Evolutionary conservation across 345 rosid species (phyloP), one percentile per base, ranked within the genome.

Genomic region (Bretschneidera sinensis): DNA sequence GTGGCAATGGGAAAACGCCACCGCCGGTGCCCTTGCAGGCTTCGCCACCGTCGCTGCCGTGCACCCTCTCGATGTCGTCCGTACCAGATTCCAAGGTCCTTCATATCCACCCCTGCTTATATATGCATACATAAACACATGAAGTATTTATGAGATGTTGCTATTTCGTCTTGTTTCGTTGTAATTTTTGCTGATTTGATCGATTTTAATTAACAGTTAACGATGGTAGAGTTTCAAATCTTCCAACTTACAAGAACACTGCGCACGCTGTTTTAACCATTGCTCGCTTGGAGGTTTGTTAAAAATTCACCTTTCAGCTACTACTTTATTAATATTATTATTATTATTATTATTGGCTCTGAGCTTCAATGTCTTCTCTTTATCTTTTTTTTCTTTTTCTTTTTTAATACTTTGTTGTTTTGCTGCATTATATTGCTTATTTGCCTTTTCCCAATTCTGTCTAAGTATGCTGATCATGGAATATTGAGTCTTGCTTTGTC

Each of bases 21-120:
- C 79, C 18, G 97, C 98, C 43, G 96, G 98, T 15, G 92, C 87
- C 66, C 59, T 81, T 17, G 94, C 98, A 0, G 98, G 98, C 21
- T 87, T 92, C 74, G 82, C 88, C 65, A 92, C 98, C 9, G 95
- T 89, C 21, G 78, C 97, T 17, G 72, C 82, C 35, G 65, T 80
- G 87, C 90, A 94, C 51, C 96, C 99, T 16, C 90, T 94, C 9
- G 99, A 94, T 72, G 92, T 94, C 52, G 97, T 90, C 43, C 95
- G 96, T 24, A 87, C 97, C 10, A 80, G 97, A 50, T 94, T 94
- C 66, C 97, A 87, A 87, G 99, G 99, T 90, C 39, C 9, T 48
- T 34, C 16, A 53, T 21, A 34, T 59, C 43, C 50, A 5, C n/a
- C n/a, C n/a, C n/a, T n/a, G n/a, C n/a, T n/a, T n/a, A n/a, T n/a